Base-by-base conservation (phyloP, 208 protist species). In the Leptomonas seymouri region DNA sequence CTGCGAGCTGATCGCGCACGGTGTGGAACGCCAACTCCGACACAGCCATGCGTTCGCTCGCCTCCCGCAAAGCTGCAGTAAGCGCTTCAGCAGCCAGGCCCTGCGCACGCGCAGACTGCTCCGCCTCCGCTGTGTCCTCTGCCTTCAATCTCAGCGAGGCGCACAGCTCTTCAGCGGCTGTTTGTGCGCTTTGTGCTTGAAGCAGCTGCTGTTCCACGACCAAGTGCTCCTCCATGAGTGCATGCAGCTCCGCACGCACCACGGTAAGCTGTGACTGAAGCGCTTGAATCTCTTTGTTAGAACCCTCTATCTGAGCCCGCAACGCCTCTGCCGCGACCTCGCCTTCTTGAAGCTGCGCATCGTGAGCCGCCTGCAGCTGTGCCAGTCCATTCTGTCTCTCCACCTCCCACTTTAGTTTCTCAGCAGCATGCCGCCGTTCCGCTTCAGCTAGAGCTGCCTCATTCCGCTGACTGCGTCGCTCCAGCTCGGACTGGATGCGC, bases 401-500 rank as follows among this genome's bases (percentile, higher is more conserved):
- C 30, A 48, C 28, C 41, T 36, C 65, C 60, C 59, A 51, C 42
- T 28, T 25, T 9, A 25, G 54, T 15, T 44, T 45, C 45, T 72
- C 67, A 9, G 45, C 25, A 14, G 54, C 63, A 31, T 55, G 55
- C 4, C 54, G 25, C 56, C 77, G 58, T 20, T 31, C 53, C 2
- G 39, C 64, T 3, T 39, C 23, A 27, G 31, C 28, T 6, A 62
- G 3, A 12, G 30, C 42, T 20, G 12, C 21, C 53, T 64, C 69
- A n/a, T 57, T 31, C 62, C 42, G 53, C 62, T 73, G 62, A 8
- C 44, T 57, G 5, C 76, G 76, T 7, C 64, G 61, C 20, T 57
- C 51, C 50, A 78, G 63, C 71, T 77, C 76, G 12, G 48, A 23
- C 28, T 73, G 53, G 20, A 81, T 78, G 21, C 14, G 42, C 65